Percentiles rank a stretch among this genome's conserved stretches.
phyloP scores from a whole-genome alignment of 2,329 filamentous ascomycete species.

The Zarea fungicola region DNA sequence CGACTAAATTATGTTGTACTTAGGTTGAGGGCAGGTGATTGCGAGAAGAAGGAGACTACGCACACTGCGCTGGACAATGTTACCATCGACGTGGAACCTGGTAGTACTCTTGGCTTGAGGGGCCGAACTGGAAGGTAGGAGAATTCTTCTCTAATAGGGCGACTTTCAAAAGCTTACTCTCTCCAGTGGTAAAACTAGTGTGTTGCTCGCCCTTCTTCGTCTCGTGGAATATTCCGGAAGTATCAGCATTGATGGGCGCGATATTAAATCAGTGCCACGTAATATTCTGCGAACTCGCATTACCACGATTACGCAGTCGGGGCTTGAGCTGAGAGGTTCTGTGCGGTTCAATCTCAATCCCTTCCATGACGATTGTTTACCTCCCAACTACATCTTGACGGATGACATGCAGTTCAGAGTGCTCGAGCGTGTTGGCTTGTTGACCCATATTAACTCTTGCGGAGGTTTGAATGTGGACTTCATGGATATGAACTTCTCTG shows the following conservation, averaged over 20 bases:
- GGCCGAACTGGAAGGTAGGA: neutral
- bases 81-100: neutral
- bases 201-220: neutral
- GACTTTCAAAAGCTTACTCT: neutral
- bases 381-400: neutral
- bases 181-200: neutral
- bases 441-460: neutral
- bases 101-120: neutral
- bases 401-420: neutral
- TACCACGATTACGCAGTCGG: constrained; percentile 1
- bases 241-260: neutral
- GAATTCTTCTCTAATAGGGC: neutral
- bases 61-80: neutral
- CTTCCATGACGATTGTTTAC: neutral
- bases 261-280: neutral
- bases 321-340: neutral
- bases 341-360: constrained; percentile 3
- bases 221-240: neutral
- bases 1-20: neutral
- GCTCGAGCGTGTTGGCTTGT: neutral
- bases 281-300: constrained; percentile 2
- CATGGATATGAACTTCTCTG: too few species aligned
- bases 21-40: neutral
- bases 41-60: neutral
- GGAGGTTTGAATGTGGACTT: neutral